Base-by-base conservation (phyloP, 495 filamentous ascomycete species). In the Glarea lozoyensis region DNA sequence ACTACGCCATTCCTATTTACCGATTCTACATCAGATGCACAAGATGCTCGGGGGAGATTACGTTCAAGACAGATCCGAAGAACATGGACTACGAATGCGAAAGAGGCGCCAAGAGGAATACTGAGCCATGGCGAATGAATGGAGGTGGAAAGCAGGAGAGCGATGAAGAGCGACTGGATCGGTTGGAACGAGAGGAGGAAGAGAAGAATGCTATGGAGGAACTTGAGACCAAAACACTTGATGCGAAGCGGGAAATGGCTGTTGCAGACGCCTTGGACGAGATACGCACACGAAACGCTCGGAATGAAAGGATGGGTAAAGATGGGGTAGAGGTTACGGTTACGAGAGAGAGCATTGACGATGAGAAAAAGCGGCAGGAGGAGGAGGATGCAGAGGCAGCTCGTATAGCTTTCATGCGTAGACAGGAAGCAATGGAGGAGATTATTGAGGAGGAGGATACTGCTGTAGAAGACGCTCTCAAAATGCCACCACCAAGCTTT, bases 1-100 rank as follows among this genome's bases (percentile, higher is more conserved):
- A 99, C 67, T 77, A 90, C 45, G 68, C 68, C 41, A 94, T 99
- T 47, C 75, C 84, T 47, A 89, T 97, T 42, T 92, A 81, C 69
- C 78, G 90, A 0, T 95, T 97, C 70, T 94, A 90, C 62, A 98
- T 98, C 55, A 73, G 86, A 2, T 99, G 93, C 64, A 96, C 92
- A 46, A 67, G 88, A 34, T 99, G 93, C 62, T 76, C 68, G 29
- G 82, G 73, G 13, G 88, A 97, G 60, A 94, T 99, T 54, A 88
- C 86, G 0, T 97, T 95, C 69, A 82, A 84, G 46, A 97, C 93
- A 0, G 92, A 97, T 46, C 93, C 93, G 0, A 89, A 90, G 62
- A 86, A 86, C 43, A 88, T 88, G 75, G 89, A 97, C 53, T 99
- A 99, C 50, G 70, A 75, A 37, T 88, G 84, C 48, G 88, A 93